Percentiles rank a stretch among this genome's conserved stretches.
These are phyloP conservation scores for Lentinula edodes DNA, from an alignment of 768 basidiomycete species.

Conservation along the genomic window DNA sequence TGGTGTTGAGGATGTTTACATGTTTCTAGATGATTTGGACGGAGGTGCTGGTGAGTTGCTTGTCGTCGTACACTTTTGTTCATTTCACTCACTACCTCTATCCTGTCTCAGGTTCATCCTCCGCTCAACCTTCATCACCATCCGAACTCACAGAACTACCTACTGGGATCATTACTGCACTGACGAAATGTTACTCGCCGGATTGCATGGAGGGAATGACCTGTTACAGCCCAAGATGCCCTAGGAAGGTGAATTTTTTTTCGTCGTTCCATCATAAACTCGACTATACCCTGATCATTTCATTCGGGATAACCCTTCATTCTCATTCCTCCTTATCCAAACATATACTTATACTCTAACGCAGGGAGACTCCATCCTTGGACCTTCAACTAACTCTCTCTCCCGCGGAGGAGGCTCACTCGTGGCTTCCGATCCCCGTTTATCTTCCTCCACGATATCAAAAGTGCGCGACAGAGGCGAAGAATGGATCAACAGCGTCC, in stretches of 20 bases:
- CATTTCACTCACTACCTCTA: background rate
- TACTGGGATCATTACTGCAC: slow-evolving; percentile 83
- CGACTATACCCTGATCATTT: background rate
- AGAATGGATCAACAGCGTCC: slow-evolving; percentile 45
- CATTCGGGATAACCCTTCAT: background rate
- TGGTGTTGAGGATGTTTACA: slow-evolving; percentile 89
- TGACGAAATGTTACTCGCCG: slow-evolving; percentile 88
- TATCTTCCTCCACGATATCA: background rate
- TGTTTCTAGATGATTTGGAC: slow-evolving; percentile 82
- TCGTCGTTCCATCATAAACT: too few species aligned
- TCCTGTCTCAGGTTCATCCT: slow-evolving; percentile 28
- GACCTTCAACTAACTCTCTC: slow-evolving; percentile 10
- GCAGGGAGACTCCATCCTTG: slow-evolving; percentile 26
- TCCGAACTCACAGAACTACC: slow-evolving; percentile 54
- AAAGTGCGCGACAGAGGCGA: slow-evolving; percentile 1
- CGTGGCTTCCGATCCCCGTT: background rate
- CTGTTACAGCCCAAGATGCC: slow-evolving; percentile 84
- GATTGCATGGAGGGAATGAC: slow-evolving; percentile 74
- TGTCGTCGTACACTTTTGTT: background rate
- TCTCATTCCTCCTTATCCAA: background rate
- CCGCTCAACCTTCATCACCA: slow-evolving; percentile 9
- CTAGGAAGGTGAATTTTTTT: slow-evolving; percentile 30
- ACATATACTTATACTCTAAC: slow-evolving; percentile 3
- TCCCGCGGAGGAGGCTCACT: background rate
- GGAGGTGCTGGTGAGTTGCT: slow-evolving; percentile 23